Conservation (phyloP, 2,329 filamentous ascomycete species). For the Cordyceps tenuipes region DNA sequence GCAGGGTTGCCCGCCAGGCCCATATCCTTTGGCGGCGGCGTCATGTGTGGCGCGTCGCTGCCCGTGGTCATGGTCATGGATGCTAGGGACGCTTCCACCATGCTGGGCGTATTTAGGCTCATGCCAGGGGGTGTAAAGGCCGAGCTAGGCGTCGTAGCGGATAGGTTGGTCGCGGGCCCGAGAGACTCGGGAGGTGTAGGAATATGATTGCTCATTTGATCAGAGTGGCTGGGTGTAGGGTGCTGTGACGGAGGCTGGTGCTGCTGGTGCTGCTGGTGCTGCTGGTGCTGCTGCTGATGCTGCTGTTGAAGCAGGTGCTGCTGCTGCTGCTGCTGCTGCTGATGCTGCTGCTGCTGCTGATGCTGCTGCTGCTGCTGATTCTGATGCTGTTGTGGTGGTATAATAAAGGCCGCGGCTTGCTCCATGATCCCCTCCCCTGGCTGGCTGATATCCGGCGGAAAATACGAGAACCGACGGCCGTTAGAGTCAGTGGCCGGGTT, state of each 20-base stretch:
- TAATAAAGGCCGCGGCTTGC: slow-evolving; percentile 5
- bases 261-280: slow-evolving; percentile 13
- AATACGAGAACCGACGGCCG: slow-evolving; percentile 55
- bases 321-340: slow-evolving; percentile 15
- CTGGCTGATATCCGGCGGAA: slow-evolving; percentile 46
- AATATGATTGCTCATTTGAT: slow-evolving; percentile 26
- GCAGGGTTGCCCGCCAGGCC: slow-evolving; percentile 25
- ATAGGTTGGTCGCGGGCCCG: slow-evolving; percentile 19
- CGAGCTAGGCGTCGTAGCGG: slow-evolving; percentile 23
- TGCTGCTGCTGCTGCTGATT: slow-evolving; percentile 7
- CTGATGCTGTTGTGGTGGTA: slow-evolving; percentile 7
- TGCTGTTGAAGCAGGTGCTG: slow-evolving; percentile 12
- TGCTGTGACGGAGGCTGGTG: slow-evolving; percentile 17
- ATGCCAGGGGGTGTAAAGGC: slow-evolving; percentile 27
- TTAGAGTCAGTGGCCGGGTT: slow-evolving; percentile 46
- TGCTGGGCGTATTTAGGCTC: slow-evolving; percentile 27
- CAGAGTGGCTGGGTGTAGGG: slow-evolving; percentile 16
- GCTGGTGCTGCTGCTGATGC: slow-evolving; percentile 8
- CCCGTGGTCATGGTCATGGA: not conserved
- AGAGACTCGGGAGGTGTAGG: slow-evolving; percentile 39
- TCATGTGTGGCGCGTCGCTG: slow-evolving; percentile 18
- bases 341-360: slow-evolving; percentile 11
- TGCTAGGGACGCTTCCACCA: slow-evolving; percentile 12
- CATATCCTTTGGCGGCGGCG: slow-evolving; percentile 23
- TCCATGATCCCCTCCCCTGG: slow-evolving; percentile 19